Base-by-base conservation (phyloP, 805 yeast genomes). In the Wickerhamiella domercqiae region DNA sequence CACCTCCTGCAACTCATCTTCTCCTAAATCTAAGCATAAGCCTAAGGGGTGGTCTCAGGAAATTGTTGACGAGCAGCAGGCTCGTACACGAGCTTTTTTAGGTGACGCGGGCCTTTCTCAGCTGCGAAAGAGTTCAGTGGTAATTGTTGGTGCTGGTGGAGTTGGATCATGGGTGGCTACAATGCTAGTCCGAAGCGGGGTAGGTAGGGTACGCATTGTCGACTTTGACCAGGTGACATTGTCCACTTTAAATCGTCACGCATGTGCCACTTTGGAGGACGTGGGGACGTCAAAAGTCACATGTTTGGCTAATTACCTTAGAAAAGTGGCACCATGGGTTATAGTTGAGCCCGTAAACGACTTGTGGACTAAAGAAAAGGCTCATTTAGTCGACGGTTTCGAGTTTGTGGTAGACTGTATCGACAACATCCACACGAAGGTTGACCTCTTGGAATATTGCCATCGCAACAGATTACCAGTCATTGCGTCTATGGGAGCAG, bases 91-190 rank as follows among this genome's bases (percentile, higher is more conserved):
- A 54, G 96, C 94, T 1, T 90, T 90, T 54, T 64, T 90, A 20
- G 83, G 94, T 9, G 81, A 79, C 36, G 79, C 76, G 16, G 97
- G 95, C 1, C 75, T 84, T 71, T 56, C 60, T 15, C 72, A 71
- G 41, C 70, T 90, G 14, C 72, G 94, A 38, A 59, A 66, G 9
- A 77, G 82, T 51, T 67, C 71, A 39, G 70, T 86, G 2, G 79
- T 83, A 2, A 79, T 87, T 13, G 78, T 74, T 9, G 98, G 99
- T 21, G 90, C 87, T 14, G 99, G 99, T 41, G 99, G 99, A 41
- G 99, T 90, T 29, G 99, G 99, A 2, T 86, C 96, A 0, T 86
- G 95, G 87, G 94, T 78, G 18, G 76, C 79, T 9, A 78, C 93
- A 7, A 82, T 93, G 79, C 66, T 90, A 39, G 78, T 80, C 2